Base-by-base conservation (phyloP, 768 basidiomycete genomes). In the Leccinum subgranulosum region DNA sequence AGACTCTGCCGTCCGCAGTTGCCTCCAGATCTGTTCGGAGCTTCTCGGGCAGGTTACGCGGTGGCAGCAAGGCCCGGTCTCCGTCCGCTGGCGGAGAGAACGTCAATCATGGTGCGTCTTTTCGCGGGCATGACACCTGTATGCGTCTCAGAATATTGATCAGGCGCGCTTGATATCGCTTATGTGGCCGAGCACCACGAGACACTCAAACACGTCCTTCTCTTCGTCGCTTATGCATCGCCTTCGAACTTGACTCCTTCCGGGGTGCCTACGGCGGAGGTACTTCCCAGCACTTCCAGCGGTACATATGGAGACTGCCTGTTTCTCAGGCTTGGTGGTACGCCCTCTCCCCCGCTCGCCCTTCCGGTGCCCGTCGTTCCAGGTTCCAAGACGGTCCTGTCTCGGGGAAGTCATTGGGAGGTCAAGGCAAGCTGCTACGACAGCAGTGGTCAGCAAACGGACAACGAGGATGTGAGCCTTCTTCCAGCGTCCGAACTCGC, bases 111-210 rank as follows among this genome's bases (percentile, higher is more conserved):
- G 67, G 69, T 70, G 12, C 54, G 69, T 65, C 10, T 21, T 56
- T 25, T 46, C 25, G 5, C 23, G 7, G 7, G 17, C 4, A 2
- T 17, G 25, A 21, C 4, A 23, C 10, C 21, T 9, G 21, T 65
- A 12, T 1, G 39, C 29, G 50, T n/a, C 55, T 66, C 12, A 55
- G 2, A 25, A 45, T 51, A 23, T 29, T 25, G 48, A 21, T 15
- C 31, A 70, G 69, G 69, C 41, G 71, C 71, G 0, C 66, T 81
- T 8, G 71, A 76, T 49, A 70, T 86, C 9, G 70, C 76, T 15
- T 86, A 81, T 60, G 74, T 87, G 27, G 83, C 84, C 1, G 95
- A 97, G 72, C 83, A 92, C 66, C 93, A 95, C 67, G 91, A 94
- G 68, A 91, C 85, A 56, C 81, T 98, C 4, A 84, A 86, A 23